Base-by-base conservation (phyloP, 805 yeast genomes). In the Cyberlindnera mycetangii region DNA sequence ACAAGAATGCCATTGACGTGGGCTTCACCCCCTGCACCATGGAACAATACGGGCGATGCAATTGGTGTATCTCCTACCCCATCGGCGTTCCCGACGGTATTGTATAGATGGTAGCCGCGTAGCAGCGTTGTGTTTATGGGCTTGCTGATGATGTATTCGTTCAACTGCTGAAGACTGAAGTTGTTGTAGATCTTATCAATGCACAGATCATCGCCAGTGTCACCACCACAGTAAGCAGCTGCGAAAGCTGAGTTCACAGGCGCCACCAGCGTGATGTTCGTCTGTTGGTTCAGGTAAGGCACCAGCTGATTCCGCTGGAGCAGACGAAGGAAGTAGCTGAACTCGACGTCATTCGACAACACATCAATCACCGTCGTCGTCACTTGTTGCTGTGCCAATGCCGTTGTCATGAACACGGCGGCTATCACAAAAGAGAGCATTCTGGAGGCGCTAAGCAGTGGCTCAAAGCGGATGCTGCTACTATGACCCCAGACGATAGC, bases 161-260 rank as follows among this genome's bases (percentile, higher is more conserved):
- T 39, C 15, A 54, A 37, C 9, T 47, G 49, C 18, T 39, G 31
- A 2, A 46, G 27, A n/a, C 39, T 35, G 25, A 53, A 47, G 17
- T 32, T 22, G 7, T 41, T 14, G 22, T 36, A 32, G 42, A 19
- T 18, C 17, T 32, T 15, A 8, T 46, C 38, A 5, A 41, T 16
- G 22, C 47, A 43, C 3, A 24, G 11, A 15, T 27, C 32, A 21
- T 21, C 22, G 20, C 14, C 20, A 14, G 7, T 17, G 7, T 17
- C 20, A 33, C n/a, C 16, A 15, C 16, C 37, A 32, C 32, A 30
- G 18, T 16, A 31, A 12, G 42, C 32, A 16, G 59, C 57, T 5
- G 67, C 69, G 61, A 85, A 86, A 1, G 96, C 96, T 52, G 83
- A 80, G 59, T 88, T 88, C 11, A 83, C 74, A 0, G 96, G 95